Conservation (phyloP, 352 stramenopile genomes). For the Phytophthora megakarya region DNA sequence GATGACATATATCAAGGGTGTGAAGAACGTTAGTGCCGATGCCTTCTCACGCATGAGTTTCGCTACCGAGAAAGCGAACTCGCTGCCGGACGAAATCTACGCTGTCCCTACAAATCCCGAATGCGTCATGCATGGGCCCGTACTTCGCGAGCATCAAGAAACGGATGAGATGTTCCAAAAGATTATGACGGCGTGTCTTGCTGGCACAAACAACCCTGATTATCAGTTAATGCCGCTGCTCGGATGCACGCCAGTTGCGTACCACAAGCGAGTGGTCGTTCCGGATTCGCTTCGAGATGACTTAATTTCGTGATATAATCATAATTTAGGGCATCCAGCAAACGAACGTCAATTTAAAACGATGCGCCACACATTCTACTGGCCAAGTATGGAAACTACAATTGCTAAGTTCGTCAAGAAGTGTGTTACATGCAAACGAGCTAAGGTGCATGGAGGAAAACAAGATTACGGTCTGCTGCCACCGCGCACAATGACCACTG, state of each 20-base stretch:
- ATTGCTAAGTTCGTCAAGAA: not conserved
- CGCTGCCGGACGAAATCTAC: not conserved
- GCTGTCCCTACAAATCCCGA: not conserved
- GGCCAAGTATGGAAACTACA: not conserved
- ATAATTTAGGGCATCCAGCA: not conserved
- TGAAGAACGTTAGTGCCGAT: not conserved
- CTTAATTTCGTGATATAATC: not conserved
- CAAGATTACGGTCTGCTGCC: not conserved
- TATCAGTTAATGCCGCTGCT: not conserved
- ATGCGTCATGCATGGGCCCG: conserved; percentile 9
- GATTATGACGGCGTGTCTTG: conserved; percentile 8
- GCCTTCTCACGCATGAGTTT: conserved; percentile 3
- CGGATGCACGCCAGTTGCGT: not conserved
- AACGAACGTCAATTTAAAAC: not conserved
- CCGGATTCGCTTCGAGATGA: not conserved
- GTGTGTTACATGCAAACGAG: not conserved
- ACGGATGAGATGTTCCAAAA: not conserved
- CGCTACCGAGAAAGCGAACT: not conserved
- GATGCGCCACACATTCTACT: not conserved
- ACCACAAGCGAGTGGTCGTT: conserved; percentile 8
- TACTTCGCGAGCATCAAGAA: conserved; percentile 8
- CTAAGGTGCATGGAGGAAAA: conserved; percentile 11
- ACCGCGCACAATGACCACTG: not conserved
- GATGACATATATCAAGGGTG: not conserved
- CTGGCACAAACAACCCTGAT: conserved; percentile 4